Evolutionary conservation across 2,329 filamentous ascomycete species (phyloP), one percentile per base, ranked within the genome.

Genomic region (Fusarium cyanostomum): DNA sequence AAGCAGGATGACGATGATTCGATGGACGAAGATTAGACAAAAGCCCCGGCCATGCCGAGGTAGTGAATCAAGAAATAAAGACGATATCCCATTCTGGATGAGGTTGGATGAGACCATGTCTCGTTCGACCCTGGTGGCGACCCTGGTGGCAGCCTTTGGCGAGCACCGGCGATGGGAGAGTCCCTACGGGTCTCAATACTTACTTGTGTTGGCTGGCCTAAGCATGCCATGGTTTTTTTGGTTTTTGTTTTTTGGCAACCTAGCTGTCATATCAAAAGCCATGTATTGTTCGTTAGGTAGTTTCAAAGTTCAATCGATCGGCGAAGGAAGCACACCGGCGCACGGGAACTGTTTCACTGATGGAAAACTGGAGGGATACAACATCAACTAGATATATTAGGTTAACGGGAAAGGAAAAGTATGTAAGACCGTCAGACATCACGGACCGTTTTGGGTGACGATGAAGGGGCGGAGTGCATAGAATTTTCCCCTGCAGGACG

Each of bases 21-120:
- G 8, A 87, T 87, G 85, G 84, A 86, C 50, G 84, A 87, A 66
- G 83, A 86, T 71, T 85, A 73, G 59, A 61, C 44, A 44, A 42
- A 66, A 51, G 42, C 34, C 34, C 48, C 33, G 10, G 46, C 21
- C 37, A 49, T 56, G 39, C 37, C 35, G 52, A 51, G 41, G 37
- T 44, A 42, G 52, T 34, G 27, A 64, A 39, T 39, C 33, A 43
- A 49, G 45, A 52, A 48, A 39, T 30, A 12, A 35, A 41, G 45
- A 27, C 24, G 49, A 51, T 51, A 51, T 33, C 46, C 53, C 15
- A 27, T 30, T 39, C 42, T 55, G 52, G 43, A 38, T 49, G 53
- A 55, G 31, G 46, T 35, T 43, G 30, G 37, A 48, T 55, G 49
- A 51, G 45, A 63, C 48, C 30, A 62, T 59, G 62, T 63, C 62